Evolutionary conservation across 1,284 basidiomycete species (phyloP), one percentile per base, ranked within the genome.

Genomic region (Dichomitus squalens): DNA sequence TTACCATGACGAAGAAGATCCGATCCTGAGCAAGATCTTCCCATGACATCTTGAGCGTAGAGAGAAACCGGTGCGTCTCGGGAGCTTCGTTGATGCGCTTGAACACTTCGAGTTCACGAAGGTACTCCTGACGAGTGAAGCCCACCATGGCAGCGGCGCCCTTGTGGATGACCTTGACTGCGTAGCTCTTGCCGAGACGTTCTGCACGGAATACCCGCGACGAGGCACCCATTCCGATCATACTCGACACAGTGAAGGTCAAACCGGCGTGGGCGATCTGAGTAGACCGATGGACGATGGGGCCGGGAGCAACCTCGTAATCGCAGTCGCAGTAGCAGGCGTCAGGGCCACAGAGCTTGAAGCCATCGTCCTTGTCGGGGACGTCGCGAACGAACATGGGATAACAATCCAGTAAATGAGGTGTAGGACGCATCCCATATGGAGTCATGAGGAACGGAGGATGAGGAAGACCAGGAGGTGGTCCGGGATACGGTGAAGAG

Each of bases 1-100:
- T 36, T 41, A 55, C 54, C 54, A 55, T 55, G n/a, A 55, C 25
- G 18, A 55, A 51, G 49, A 18, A 51, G 16, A 50, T 29, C 40
- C n/a, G 36, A 5, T 39, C 48, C 40, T 29, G 34, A 21, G n/a
- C 7, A 14, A 20, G n/a, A 25, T 55, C 54, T 33, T 55, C 54
- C 54, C 54, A 55, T 33, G 31, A 44, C 49, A 50, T 43, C 31
- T 50, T 34, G n/a, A 55, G 21, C 4, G 31, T 35, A 48, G 49
- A n/a, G 29, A 55, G 41, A 41, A 27, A 46, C 49, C 27, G n/a
- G 16, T 31, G 29, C 23, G 25, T 36, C 23, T 49, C 48, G 11
- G 41, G 41, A 16, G 48, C 48, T 4, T 27, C 12, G 8, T n/a
- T n/a, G 1, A 35, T 38, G 27, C 36, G 16, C 25, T 16, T 34